Evolutionary conservation across 208 protist species (phyloP), one percentile per base, ranked within the genome.

Genomic region (Angomonas ambiguus): DNA sequence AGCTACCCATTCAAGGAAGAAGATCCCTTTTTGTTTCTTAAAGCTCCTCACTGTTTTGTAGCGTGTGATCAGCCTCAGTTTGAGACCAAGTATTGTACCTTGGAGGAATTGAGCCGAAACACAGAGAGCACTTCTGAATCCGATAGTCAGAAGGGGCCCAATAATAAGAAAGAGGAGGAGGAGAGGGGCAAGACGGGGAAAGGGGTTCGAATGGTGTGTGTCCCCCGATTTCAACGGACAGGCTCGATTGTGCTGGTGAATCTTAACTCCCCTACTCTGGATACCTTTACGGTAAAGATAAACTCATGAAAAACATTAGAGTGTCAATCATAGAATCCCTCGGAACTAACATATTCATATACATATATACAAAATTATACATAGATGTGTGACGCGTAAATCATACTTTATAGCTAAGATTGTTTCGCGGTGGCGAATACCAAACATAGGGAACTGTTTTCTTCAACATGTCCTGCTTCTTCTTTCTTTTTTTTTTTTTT

Each of bases 11-110:
- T 96, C 61, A 70, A 76, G 45, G 62, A 89, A 11, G 49, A 56
- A 0, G 94, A 97, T 58, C 94, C 94, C 6, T 97, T 97, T 66
- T 58, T 96, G 30, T 94, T 97, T 57, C 24, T 65, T 16, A 38
- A 55, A 1, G 64, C 79, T 22, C 92, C 94, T 18, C 86, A 96
- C 75, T 88, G 92, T 65, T 80, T 94, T 56, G 70, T 97, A 41
- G 89, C 80, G 56, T 95, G 94, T 62, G 90, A 96, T 62, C 85
- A 95, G 67, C 82, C 83, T 25, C 70, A 67, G 6, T 93, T 84
- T 56, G 80, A 91, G 63, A 91, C 85, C 10, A 77, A 79, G 30
- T 92, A 80, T 75, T 63, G 71, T 20, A 73, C 78, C 27, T 63
- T 88, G 48, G 38, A 69, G 1, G 67, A 76, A 67, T 60, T 86